These are phyloP conservation scores for Xylaria sp. DNA, from an alignment of 2,329 filamentous ascomycete species.

Conservation along the genomic window DNA sequence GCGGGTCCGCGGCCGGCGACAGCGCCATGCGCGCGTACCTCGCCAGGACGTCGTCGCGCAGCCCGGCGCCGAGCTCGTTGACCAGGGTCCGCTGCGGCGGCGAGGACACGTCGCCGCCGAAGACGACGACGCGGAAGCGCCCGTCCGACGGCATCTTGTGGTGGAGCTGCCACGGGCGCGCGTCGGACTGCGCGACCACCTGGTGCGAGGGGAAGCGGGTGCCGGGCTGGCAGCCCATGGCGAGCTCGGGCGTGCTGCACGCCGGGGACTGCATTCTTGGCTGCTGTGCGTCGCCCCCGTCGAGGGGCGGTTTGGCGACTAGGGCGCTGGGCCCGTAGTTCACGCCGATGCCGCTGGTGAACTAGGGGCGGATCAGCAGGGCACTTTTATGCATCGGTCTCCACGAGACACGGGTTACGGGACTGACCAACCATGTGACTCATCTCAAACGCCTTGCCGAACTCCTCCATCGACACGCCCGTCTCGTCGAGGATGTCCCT, in stretches of 20 bases:
- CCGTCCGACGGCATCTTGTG: conserved; percentile 55
- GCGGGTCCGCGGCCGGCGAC: conserved; percentile 23
- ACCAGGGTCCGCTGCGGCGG: conserved; percentile 48
- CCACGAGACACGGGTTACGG: background rate
- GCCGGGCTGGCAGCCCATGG: conserved; percentile 48
- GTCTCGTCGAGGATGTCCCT: conserved; percentile 59
- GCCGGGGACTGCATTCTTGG: too few relatives aligned
- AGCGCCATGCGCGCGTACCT: conserved; percentile 36
- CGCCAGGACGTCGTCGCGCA: conserved; percentile 47
- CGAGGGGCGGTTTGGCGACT: conserved; percentile 52
- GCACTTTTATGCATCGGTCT: too few relatives aligned
- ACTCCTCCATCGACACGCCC: conserved; percentile 59
- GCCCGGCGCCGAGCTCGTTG: conserved; percentile 42
- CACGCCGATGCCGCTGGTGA: conserved; percentile 44
- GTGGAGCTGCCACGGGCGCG: conserved; percentile 59
- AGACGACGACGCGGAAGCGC: conserved; percentile 59
- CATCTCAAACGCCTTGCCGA: conserved; percentile 38
- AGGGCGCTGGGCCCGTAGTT: conserved; percentile 61
- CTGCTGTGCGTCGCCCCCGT: conserved; percentile 12
- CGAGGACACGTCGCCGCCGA: conserved; percentile 57
- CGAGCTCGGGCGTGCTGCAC: conserved; percentile 44
- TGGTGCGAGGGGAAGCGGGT: conserved; percentile 60
- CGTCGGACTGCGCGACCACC: conserved; percentile 58
- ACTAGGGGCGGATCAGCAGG: conserved; percentile 2
- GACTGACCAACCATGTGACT: conserved; percentile 26